phyloP scores from a whole-genome alignment of 2,329 filamentous ascomycete species.

The Trichoderma lentiforme region DNA sequence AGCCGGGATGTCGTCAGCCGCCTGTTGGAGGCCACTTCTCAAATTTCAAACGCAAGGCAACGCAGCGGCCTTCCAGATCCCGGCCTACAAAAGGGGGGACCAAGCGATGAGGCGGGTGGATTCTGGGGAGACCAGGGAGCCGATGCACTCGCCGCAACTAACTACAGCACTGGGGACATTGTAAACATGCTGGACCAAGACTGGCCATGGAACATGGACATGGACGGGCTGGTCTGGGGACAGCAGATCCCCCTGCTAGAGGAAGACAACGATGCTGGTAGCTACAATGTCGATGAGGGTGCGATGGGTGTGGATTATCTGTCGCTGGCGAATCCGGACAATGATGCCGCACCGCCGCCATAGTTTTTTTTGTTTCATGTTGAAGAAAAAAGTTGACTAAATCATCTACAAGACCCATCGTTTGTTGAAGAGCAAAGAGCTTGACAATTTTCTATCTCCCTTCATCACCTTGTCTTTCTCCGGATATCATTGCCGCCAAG shows the following conservation, averaged over 20 bases:
- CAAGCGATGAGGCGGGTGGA: neutral
- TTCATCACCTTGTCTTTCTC: neutral
- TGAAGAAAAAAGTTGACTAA: neutral
- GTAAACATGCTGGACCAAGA: conserved; percentile 10
- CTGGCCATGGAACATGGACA: conserved; percentile 10
- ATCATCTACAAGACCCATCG: neutral
- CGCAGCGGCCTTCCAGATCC: neutral
- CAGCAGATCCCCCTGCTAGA: conserved; percentile 11
- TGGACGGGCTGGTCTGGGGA: conserved; percentile 6
- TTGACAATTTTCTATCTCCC: neutral
- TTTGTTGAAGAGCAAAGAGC: neutral
- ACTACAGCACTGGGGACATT: neutral
- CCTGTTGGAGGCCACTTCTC: conserved; percentile 57
- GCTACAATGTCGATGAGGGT: neutral
- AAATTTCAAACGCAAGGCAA: conserved; percentile 20
- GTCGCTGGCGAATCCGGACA: neutral
- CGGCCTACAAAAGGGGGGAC: neutral
- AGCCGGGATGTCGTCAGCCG: conserved; percentile 61
- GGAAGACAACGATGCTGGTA: neutral
- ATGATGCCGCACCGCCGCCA: neutral
- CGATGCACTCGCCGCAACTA: neutral
- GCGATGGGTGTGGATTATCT: conserved; percentile 8
- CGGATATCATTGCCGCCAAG: neutral
- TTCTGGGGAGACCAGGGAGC: conserved; percentile 1
- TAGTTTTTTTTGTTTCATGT: neutral